Evolutionary conservation across 73 alveolate species (phyloP).

Genomic region (Paramecium primaurelia): DNA sequence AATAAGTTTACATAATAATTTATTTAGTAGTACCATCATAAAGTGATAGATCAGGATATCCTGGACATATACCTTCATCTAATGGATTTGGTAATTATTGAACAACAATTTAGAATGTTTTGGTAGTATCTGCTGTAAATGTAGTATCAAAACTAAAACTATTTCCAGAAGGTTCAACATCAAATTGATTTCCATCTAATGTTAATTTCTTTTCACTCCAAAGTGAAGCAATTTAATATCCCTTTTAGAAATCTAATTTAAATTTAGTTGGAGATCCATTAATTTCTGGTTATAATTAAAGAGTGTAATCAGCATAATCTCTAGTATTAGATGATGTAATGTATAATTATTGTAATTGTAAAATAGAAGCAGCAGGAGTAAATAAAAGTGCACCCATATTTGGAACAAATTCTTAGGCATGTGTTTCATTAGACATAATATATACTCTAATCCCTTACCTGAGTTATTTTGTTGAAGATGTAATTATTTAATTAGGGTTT

Average conservation of each 20-base stretch:
- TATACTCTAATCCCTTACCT: conserved; percentile 22
- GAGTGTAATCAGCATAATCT: conserved; percentile 42
- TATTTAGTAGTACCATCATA: conserved; percentile 20
- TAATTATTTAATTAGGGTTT: conserved; percentile 2
- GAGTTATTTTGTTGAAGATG: background rate
- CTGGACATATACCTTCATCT: conserved; percentile 62
- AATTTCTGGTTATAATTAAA: background rate
- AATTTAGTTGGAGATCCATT: background rate
- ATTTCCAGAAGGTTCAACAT: conserved; percentile 14
- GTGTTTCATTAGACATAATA: conserved; percentile 28
- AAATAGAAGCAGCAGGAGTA: conserved; percentile 45
- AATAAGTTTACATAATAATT: background rate
- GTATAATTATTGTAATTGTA: conserved; percentile 4
- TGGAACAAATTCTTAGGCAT: conserved; percentile 41
- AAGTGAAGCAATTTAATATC: conserved; percentile 47
- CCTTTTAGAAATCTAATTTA: conserved; percentile 21
- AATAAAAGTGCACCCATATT: background rate
- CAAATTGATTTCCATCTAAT: background rate
- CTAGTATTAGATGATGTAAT: conserved; percentile 43
- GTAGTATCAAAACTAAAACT: background rate
- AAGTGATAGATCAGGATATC: conserved; percentile 45
- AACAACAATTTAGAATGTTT: background rate
- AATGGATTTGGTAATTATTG: conserved; percentile 53
- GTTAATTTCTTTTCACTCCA: conserved; percentile 38
- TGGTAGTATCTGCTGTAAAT: background rate